These are phyloP conservation scores for Zasmidium cellare DNA, from an alignment of 2,329 filamentous ascomycete species.

Conservation along the genomic window DNA sequence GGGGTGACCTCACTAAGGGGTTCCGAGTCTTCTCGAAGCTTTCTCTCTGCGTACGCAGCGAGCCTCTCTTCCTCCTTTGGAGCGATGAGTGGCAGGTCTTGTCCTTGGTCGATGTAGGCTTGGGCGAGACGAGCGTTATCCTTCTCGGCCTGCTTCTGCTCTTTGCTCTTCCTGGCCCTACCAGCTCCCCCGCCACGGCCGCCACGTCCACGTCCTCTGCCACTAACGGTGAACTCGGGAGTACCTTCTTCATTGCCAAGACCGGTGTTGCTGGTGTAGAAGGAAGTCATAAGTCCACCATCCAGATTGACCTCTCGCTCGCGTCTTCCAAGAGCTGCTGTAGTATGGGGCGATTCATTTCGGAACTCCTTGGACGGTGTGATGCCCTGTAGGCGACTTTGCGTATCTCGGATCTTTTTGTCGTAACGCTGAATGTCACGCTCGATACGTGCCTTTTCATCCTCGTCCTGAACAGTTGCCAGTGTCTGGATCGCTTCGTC, in stretches of 20 bases:
- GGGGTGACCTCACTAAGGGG: slow-evolving; percentile 60
- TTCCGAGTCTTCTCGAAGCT: slow-evolving; percentile 39
- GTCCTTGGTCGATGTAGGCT: slow-evolving; percentile 75
- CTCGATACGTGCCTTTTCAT: slow-evolving; percentile 76
- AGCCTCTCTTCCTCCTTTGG: slow-evolving; percentile 59
- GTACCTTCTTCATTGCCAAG: slow-evolving; percentile 27
- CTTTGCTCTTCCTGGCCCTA: slow-evolving; percentile 84
- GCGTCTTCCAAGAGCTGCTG: slow-evolving; percentile 27
- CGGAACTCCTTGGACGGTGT: slow-evolving; percentile 72
- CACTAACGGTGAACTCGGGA: slow-evolving; percentile 26
- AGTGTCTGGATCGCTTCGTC: slow-evolving; percentile 76
- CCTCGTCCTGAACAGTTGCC: slow-evolving; percentile 75
- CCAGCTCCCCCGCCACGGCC: slow-evolving; percentile 37
- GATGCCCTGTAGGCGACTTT: slow-evolving; percentile 81
- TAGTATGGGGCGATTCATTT: slow-evolving; percentile 59
- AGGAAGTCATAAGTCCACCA: slow-evolving; percentile 80
- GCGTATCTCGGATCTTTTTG: slow-evolving; percentile 90
- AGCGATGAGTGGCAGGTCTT: slow-evolving; percentile 65
- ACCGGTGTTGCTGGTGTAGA: slow-evolving; percentile 53
- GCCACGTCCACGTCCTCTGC: slow-evolving; percentile 51
- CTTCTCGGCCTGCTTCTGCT: slow-evolving; percentile 69
- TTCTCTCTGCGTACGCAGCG: slow-evolving; percentile 35
- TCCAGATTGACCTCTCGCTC: slow-evolving; percentile 70
- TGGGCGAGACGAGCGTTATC: slow-evolving; percentile 84
- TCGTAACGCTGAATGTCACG: slow-evolving; percentile 86